These are phyloP conservation scores for Fusarium brachygibbosum DNA, from an alignment of 2,329 filamentous ascomycete species.

Conservation along the genomic window DNA sequence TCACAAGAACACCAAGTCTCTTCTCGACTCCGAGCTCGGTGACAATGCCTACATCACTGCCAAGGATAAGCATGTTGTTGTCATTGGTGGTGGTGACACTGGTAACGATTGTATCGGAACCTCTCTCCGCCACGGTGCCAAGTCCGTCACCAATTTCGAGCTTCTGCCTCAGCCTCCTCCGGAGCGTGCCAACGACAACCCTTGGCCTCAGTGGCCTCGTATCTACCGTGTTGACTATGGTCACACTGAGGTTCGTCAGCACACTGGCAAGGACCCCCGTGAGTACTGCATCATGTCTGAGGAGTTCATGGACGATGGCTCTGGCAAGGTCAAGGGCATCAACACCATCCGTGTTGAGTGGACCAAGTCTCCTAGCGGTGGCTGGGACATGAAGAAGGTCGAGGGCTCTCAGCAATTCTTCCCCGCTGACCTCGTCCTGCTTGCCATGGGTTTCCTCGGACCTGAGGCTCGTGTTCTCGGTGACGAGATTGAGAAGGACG, in stretches of 20 bases:
- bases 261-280: constrained; percentile 95
- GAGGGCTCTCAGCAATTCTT: constrained; percentile 96
- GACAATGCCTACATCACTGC: constrained; percentile 92
- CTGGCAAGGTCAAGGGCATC: constrained; percentile 92
- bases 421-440: constrained; percentile 91
- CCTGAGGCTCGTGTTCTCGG: constrained; percentile 90
- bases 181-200: constrained; percentile 93
- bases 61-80: constrained; percentile 94
- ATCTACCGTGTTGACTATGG: constrained; percentile 99
- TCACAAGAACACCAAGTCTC: constrained; percentile 97
- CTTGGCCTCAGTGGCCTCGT: constrained; percentile 98
- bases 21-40: constrained; percentile 88
- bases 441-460: constrained; percentile 98
- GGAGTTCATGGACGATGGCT: constrained; percentile 92
- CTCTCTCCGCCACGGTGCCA: constrained; percentile 93
- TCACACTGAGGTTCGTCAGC: constrained; percentile 93
- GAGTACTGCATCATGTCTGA: constrained; percentile 99
- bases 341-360: constrained; percentile 96
- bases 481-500: constrained; percentile 90
- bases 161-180: constrained; percentile 91
- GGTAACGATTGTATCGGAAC: constrained; percentile 99
- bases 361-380: constrained; percentile 89
- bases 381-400: constrained; percentile 99
- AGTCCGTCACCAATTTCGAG: constrained; percentile 97
- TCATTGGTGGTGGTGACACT: constrained; percentile 97